These are phyloP conservation scores for Botryobasidium botryosum DNA, from an alignment of 768 basidiomycete genomes.

Conservation along the genomic window DNA sequence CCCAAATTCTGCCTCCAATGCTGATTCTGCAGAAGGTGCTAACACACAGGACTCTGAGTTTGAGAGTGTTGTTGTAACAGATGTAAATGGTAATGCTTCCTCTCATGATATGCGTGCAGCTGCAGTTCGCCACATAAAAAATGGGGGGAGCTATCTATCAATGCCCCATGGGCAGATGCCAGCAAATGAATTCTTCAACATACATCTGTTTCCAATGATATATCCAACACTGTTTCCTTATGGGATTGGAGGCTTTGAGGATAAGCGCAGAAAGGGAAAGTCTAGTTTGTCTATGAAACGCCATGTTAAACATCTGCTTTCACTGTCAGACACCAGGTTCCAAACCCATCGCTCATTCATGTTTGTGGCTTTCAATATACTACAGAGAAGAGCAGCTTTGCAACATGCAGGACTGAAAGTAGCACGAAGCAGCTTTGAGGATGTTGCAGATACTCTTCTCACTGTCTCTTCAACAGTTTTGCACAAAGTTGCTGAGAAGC, in stretches of 20 bases:
- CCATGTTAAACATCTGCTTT: slow-evolving; percentile 8
- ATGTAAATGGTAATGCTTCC: background rate
- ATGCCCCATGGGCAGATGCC: slow-evolving; percentile 7
- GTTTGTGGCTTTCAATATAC: slow-evolving; percentile 14
- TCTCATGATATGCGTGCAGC: slow-evolving; percentile 1
- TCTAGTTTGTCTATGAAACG: slow-evolving; percentile 3
- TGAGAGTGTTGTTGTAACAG: background rate
- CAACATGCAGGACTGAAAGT: slow-evolving; percentile 8
- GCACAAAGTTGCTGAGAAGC: slow-evolving; percentile 7
- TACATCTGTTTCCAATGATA: slow-evolving; percentile 11
- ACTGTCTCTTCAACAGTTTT: slow-evolving; percentile 6
- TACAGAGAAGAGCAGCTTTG: slow-evolving; percentile 9
- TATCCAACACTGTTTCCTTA: slow-evolving; percentile 16
- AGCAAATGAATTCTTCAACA: slow-evolving; percentile 10
- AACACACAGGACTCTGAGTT: background rate
- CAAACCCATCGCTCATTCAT: slow-evolving; percentile 13
- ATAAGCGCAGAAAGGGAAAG: background rate
- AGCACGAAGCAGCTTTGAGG: background rate
- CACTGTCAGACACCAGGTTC: slow-evolving; percentile 10
- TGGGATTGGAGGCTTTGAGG: slow-evolving; percentile 13
- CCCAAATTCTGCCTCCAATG: background rate
- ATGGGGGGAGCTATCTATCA: slow-evolving; percentile 6
- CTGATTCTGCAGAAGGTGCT: no score
- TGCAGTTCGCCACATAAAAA: slow-evolving; percentile 6
- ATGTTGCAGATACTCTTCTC: slow-evolving; percentile 3